Evolutionary conservation across 208 protist species (phyloP).

Genomic region (Crithidia fasciculata): DNA sequence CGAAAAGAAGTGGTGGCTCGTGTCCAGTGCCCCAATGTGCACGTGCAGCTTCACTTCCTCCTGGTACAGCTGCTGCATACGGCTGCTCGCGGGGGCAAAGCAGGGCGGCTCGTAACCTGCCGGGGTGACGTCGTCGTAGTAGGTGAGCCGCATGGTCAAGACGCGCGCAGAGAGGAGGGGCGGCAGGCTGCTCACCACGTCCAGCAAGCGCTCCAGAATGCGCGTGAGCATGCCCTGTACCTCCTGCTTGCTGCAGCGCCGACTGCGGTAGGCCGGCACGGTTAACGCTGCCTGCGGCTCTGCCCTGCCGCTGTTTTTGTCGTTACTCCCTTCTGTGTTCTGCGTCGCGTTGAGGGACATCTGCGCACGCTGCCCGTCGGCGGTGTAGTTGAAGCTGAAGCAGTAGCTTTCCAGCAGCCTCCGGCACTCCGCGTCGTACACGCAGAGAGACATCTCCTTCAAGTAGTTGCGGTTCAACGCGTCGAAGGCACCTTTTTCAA

Average conservation of each 20-base stretch:
- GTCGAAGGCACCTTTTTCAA: slow-evolving; percentile 83
- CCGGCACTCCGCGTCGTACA: slow-evolving; percentile 63
- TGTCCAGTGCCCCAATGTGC: slow-evolving; percentile 63
- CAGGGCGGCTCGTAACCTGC: slow-evolving; percentile 75
- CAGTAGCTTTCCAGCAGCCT: slow-evolving; percentile 81
- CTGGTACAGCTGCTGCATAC: slow-evolving; percentile 55
- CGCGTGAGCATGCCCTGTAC: slow-evolving; percentile 52
- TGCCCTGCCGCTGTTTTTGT: background rate
- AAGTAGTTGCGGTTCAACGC: slow-evolving; percentile 81
- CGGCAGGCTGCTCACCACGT: slow-evolving; percentile 68
- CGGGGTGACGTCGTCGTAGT: slow-evolving; percentile 77
- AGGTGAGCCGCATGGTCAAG: slow-evolving; percentile 78
- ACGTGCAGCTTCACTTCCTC: slow-evolving; percentile 56
- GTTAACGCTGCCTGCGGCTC: background rate
- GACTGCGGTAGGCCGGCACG: slow-evolving; percentile 3
- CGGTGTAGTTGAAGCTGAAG: slow-evolving; percentile 71
- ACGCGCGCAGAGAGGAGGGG: slow-evolving; percentile 71
- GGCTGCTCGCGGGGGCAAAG: slow-evolving; percentile 68
- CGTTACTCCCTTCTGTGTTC: slow-evolving; percentile 1
- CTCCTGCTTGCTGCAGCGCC: slow-evolving; percentile 57
- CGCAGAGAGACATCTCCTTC: slow-evolving; percentile 76
- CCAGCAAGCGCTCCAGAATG: slow-evolving; percentile 68
- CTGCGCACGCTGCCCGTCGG: slow-evolving; percentile 48
- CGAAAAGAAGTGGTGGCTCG: slow-evolving; percentile 76
- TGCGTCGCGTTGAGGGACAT: slow-evolving; percentile 56